phyloP scores from a whole-genome alignment of 1,284 basidiomycete genomes.

The Pseudozyma thailandica region DNA sequence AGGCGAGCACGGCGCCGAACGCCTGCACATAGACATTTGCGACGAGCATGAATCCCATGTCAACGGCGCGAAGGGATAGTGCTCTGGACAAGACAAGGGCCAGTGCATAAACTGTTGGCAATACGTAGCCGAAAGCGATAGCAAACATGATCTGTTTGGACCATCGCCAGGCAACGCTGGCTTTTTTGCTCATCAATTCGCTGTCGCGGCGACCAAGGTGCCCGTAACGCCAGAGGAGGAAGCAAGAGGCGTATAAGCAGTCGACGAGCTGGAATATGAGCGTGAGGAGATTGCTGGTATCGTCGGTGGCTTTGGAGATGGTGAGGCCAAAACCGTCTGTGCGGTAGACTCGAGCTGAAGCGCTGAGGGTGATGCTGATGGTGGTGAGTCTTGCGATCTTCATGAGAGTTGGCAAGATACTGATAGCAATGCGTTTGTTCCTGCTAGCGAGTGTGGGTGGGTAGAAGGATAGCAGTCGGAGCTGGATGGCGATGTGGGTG shows the following conservation, averaged over 20 bases:
- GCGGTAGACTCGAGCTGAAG: conserved; percentile 10
- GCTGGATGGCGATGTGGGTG: conserved; percentile 47
- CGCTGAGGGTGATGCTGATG: conserved; percentile 37
- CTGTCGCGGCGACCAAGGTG: conserved; percentile 42
- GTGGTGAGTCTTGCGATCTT: conserved; percentile 43
- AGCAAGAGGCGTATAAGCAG: conserved; percentile 37
- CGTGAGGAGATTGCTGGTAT: conserved; percentile 35
- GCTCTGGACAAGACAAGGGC: conserved; percentile 38
- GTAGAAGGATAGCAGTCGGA: conserved; percentile 50
- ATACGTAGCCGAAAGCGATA: conserved; percentile 43
- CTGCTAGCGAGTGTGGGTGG: conserved; percentile 41
- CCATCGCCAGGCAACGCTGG: conserved; percentile 13
- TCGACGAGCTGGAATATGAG: conserved; percentile 50
- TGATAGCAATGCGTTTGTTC: conserved; percentile 37
- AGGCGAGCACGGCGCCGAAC: conserved; percentile 48
- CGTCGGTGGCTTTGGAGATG: conserved; percentile 27
- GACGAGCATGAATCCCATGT: conserved; percentile 54
- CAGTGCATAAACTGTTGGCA: conserved; percentile 45
- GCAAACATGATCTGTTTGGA: conserved; percentile 43
- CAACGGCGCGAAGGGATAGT: conserved; percentile 16
- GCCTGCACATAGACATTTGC: conserved; percentile 54
- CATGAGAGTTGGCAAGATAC: conserved; percentile 37
- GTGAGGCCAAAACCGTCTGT: conserved; percentile 19
- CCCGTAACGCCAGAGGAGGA: conserved; percentile 49
- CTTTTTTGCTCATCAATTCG: conserved; percentile 40